Conservation (phyloP, 2,329 filamentous ascomycete species). For the Beauveria pseudobassiana region DNA sequence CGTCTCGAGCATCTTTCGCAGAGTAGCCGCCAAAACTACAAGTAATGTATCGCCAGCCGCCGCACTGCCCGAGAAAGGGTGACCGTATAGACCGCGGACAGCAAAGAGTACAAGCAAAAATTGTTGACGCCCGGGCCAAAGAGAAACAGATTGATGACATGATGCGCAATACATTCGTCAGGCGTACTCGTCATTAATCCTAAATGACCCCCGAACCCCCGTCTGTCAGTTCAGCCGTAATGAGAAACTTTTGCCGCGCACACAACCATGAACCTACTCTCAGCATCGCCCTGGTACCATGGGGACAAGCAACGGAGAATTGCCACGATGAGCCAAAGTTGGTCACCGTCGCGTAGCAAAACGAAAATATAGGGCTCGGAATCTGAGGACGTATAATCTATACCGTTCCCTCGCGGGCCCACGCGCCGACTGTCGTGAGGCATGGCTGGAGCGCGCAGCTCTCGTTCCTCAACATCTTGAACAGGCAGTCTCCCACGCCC, state of each 20-base stretch:
- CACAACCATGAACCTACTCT: background rate
- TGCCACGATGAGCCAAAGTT: background rate
- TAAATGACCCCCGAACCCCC: background rate
- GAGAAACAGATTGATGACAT: background rate
- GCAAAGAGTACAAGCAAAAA: background rate
- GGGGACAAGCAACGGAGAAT: background rate
- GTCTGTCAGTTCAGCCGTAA: background rate
- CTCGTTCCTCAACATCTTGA: background rate
- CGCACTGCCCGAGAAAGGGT: too few species aligned
- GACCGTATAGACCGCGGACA: background rate
- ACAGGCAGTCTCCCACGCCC: background rate
- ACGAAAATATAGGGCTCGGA: background rate
- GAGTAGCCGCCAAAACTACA: too few species aligned
- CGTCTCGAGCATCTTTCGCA: too few species aligned
- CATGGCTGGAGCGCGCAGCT: background rate
- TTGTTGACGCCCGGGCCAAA: background rate
- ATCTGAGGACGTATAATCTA: background rate
- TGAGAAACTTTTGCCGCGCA: too few species aligned
- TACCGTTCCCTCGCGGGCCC: background rate
- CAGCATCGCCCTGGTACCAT: background rate
- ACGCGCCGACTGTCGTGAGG: background rate
- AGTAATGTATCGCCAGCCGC: background rate
- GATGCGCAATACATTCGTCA: background rate
- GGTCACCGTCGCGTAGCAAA: background rate
- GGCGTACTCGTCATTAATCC: background rate